phyloP scores from a whole-genome alignment of 2,329 filamentous ascomycete genomes.

The Fusarium tupiense region DNA sequence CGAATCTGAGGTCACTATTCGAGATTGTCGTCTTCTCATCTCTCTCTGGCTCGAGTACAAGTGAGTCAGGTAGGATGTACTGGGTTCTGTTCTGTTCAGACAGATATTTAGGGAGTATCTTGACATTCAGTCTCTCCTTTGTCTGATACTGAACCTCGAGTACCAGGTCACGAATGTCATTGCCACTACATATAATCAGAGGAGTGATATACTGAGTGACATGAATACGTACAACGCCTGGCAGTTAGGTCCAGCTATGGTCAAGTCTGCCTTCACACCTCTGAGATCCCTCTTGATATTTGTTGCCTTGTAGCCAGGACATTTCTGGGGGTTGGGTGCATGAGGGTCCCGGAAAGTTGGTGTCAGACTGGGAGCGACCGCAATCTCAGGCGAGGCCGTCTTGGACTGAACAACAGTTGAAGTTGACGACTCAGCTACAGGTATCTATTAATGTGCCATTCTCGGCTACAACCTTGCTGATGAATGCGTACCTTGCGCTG shows the following conservation, averaged over 20 bases:
- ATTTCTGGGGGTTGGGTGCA: neutral
- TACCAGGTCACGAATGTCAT: neutral
- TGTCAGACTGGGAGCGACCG: neutral
- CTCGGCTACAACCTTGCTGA: accelerated
- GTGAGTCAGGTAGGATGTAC: neutral
- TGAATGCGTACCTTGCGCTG: neutral
- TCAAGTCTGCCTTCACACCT: neutral
- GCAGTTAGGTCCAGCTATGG: neutral
- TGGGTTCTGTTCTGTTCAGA: neutral
- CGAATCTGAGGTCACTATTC: neutral
- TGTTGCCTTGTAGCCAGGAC: neutral
- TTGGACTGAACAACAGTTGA: neutral
- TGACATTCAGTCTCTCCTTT: neutral
- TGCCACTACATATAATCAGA: neutral
- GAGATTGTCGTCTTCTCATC: neutral
- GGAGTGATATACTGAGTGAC: accelerated
- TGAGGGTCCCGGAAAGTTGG: neutral
- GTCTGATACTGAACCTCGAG: neutral
- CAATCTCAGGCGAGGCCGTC: neutral
- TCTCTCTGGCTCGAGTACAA: neutral
- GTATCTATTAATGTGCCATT: neutral
- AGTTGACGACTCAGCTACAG: neutral
- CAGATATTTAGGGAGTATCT: neutral
- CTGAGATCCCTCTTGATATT: neutral
- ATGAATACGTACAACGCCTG: neutral